Evolutionary conservation across 495 filamentous ascomycete species (phyloP).

Genomic region (Glutinoglossum americanum): DNA sequence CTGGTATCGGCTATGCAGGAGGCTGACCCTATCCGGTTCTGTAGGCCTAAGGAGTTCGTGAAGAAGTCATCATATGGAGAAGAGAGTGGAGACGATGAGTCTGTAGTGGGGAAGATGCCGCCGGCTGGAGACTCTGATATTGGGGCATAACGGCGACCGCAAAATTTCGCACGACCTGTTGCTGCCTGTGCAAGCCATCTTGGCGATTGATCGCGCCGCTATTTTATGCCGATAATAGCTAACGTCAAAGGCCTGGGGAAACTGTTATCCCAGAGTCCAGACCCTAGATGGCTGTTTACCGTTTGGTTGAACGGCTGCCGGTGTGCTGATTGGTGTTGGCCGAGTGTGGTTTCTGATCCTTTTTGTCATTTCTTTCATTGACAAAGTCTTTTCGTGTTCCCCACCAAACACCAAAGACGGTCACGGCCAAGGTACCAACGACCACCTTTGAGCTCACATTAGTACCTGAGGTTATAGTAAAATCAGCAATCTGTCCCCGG

Average conservation of each 20-base stretch:
- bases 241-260: background rate
- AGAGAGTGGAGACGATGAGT: constrained; percentile 51
- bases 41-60: constrained; percentile 61
- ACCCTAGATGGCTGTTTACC: background rate
- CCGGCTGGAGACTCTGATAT: constrained; percentile 32
- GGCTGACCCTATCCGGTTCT: background rate
- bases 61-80: constrained; percentile 35
- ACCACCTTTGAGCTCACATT: constrained; percentile 54
- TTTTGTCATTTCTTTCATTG: background rate
- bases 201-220: background rate
- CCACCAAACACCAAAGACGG: constrained; percentile 40
- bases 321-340: background rate
- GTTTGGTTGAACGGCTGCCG: background rate
- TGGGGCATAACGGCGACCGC: constrained; percentile 5
- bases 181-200: background rate
- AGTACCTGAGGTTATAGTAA: constrained; percentile 40
- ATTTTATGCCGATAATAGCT: background rate
- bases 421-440: constrained; percentile 42
- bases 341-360: background rate
- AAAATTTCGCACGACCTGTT: background rate
- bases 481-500: background rate
- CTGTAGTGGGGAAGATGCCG: constrained; percentile 62
- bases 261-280: background rate
- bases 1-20: background rate
- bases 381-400: constrained; percentile 27